Evolutionary conservation across 2,329 filamentous ascomycete species (phyloP).

Genomic region (Taxawa tesnikishii): DNA sequence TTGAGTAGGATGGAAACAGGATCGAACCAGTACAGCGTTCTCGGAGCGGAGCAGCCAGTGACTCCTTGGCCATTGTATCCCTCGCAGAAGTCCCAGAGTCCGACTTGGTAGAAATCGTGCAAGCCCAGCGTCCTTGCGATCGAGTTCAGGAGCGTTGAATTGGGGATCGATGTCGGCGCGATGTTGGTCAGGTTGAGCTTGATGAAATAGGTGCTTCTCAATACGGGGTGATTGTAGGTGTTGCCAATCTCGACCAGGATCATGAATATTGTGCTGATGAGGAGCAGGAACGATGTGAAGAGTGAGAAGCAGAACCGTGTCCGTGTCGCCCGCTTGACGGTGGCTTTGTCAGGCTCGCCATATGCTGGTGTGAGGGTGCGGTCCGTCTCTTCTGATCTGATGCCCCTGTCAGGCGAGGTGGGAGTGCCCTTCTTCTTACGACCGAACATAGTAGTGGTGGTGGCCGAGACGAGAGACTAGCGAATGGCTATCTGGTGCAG

Average conservation of each 20-base stretch:
- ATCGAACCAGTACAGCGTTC: constrained; percentile 78
- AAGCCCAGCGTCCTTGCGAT: constrained; percentile 77
- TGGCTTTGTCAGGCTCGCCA: constrained; percentile 20
- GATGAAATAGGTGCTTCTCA: constrained; percentile 70
- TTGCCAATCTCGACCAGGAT: constrained; percentile 73
- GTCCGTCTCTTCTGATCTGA: constrained; percentile 11
- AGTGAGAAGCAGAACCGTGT: constrained; percentile 50
- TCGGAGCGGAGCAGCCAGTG: constrained; percentile 60
- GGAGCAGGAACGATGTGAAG: constrained; percentile 56
- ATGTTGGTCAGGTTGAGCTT: constrained; percentile 73
- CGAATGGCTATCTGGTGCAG: too few species aligned
- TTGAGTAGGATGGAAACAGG: constrained; percentile 69
- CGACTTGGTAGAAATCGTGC: constrained; percentile 90
- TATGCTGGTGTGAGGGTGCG: constrained; percentile 13
- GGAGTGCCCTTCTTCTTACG: constrained; percentile 12
- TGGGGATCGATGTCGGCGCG: constrained; percentile 59
- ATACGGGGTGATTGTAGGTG: constrained; percentile 44
- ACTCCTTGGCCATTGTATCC: constrained; percentile 66
- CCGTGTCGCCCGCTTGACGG: constrained; percentile 37
- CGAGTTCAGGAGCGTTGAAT: constrained; percentile 68
- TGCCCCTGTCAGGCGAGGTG: constrained; percentile 1
- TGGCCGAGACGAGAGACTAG: too few species aligned
- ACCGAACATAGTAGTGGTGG: constrained; percentile 18
- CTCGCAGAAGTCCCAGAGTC: constrained; percentile 86
- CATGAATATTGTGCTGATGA: constrained; percentile 65